Conservation (phyloP, 2,329 filamentous ascomycete species). For the Fusarium sp. region DNA sequence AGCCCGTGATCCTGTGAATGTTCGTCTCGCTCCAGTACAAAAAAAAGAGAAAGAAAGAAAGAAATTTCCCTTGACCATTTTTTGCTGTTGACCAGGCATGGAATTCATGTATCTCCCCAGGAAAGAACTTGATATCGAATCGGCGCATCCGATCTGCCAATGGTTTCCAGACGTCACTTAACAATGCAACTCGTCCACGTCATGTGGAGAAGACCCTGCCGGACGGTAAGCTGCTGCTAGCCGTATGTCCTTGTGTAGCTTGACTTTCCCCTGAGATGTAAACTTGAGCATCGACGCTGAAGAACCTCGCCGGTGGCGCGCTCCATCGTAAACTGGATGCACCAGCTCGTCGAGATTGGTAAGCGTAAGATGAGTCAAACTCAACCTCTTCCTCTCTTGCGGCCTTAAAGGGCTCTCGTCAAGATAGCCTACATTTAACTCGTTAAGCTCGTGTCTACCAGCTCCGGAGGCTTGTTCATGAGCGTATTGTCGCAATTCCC, state of each 20-base stretch:
- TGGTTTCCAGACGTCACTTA: background rate
- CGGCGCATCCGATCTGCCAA: too few species aligned
- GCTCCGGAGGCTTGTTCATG: conserved; percentile 32
- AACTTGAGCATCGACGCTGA: conserved; percentile 21
- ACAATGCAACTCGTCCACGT: conserved; percentile 52
- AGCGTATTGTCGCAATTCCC: conserved; percentile 50
- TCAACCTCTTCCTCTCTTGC: conserved; percentile 47
- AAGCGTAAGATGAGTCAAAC: conserved; percentile 22
- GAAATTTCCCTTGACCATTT: background rate
- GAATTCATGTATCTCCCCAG: background rate
- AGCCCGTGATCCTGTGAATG: background rate
- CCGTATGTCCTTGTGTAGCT: conserved; percentile 41
- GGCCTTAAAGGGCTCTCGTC: conserved; percentile 29
- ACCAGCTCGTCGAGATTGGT: conserved; percentile 30
- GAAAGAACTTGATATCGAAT: background rate
- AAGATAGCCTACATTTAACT: conserved; percentile 43
- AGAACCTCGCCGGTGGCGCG: conserved; percentile 25
- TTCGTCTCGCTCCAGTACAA: conserved; percentile 1
- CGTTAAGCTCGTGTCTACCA: conserved; percentile 44
- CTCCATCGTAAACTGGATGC: conserved; percentile 1
- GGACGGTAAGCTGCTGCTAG: conserved; percentile 44
- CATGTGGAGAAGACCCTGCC: conserved; percentile 37
- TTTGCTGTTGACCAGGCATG: background rate
- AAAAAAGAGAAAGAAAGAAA: background rate
- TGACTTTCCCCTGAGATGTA: conserved; percentile 1